phyloP scores from a whole-genome alignment of 2,329 filamentous ascomycete genomes.

The Paecilomyces formosus region DNA sequence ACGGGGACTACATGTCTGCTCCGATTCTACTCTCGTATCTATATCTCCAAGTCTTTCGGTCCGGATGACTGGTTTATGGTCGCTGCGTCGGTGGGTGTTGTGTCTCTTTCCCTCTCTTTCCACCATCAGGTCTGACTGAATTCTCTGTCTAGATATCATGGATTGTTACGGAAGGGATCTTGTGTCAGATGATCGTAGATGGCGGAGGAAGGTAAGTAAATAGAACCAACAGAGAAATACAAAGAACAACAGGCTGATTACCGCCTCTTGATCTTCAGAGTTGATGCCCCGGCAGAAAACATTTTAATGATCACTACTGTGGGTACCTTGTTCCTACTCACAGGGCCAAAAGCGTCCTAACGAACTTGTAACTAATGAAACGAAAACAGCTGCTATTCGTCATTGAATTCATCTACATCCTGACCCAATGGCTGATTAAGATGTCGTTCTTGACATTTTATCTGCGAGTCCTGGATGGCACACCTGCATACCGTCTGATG shows the following conservation, averaged over 20 bases:
- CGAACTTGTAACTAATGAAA: neutral
- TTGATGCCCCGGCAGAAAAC: neutral
- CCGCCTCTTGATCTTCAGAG: neutral
- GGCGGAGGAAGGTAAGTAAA: neutral
- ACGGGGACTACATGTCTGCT: neutral
- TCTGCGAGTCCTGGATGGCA: neutral
- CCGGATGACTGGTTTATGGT: neutral
- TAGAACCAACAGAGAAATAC: too few relatives aligned
- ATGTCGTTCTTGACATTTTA: constrained; percentile 1
- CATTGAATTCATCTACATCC: neutral
- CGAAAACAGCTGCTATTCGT: neutral
- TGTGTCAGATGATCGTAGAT: neutral
- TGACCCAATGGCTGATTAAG: neutral
- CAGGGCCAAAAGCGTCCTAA: neutral
- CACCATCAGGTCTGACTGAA: neutral
- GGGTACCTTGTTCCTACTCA: neutral
- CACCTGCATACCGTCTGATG: neutral
- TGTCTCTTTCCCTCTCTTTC: neutral
- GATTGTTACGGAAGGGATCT: neutral
- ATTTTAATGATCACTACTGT: neutral
- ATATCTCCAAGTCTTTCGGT: neutral
- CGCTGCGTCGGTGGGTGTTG: neutral
- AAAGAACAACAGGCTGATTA: neutral
- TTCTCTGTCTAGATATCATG: neutral
- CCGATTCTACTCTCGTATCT: neutral